These are phyloP conservation scores for Endotrypanum monterogeii DNA, from an alignment of 208 protist genomes.

Conservation along the genomic window DNA sequence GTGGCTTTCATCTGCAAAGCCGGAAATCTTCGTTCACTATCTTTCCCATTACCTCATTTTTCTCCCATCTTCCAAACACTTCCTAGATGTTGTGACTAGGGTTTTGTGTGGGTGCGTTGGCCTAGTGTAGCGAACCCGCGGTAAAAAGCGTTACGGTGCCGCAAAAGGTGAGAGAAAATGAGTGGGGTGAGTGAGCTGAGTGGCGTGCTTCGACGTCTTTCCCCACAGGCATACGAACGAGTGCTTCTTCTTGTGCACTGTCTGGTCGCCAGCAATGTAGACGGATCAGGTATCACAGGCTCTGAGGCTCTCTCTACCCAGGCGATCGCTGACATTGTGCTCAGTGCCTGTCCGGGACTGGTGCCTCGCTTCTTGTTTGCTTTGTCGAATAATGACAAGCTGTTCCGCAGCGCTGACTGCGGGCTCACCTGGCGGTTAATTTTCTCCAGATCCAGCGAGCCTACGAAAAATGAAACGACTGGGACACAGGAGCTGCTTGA, in stretches of 20 bases:
- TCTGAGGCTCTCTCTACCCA: slow-evolving; percentile 18
- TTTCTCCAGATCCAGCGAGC: slow-evolving; percentile 22
- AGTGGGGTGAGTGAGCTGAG: slow-evolving; percentile 28
- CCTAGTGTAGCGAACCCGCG: neutral
- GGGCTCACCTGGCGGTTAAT: slow-evolving; percentile 55
- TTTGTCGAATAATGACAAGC: slow-evolving; percentile 43
- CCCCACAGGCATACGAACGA: slow-evolving; percentile 27
- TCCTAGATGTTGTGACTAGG: neutral
- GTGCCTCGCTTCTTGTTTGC: slow-evolving; percentile 68
- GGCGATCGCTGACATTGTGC: slow-evolving; percentile 31
- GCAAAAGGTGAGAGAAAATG: slow-evolving; percentile 15
- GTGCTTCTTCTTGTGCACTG: slow-evolving; percentile 34
- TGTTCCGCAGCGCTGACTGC: slow-evolving; percentile 70
- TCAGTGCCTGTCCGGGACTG: slow-evolving; percentile 33
- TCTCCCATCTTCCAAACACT: neutral
- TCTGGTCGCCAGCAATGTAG: slow-evolving; percentile 7
- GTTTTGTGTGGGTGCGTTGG: neutral
- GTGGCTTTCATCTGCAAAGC: neutral
- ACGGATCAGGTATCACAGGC: neutral
- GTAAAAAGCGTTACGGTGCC: neutral
- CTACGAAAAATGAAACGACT: neutral
- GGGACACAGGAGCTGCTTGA: slow-evolving; percentile 9
- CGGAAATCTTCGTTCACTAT: neutral
- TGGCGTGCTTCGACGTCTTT: slow-evolving; percentile 44
- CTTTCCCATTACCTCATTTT: neutral